These are phyloP conservation scores for Fusarium abutilonis DNA, from an alignment of 2,329 filamentous ascomycete genomes.

Conservation along the genomic window DNA sequence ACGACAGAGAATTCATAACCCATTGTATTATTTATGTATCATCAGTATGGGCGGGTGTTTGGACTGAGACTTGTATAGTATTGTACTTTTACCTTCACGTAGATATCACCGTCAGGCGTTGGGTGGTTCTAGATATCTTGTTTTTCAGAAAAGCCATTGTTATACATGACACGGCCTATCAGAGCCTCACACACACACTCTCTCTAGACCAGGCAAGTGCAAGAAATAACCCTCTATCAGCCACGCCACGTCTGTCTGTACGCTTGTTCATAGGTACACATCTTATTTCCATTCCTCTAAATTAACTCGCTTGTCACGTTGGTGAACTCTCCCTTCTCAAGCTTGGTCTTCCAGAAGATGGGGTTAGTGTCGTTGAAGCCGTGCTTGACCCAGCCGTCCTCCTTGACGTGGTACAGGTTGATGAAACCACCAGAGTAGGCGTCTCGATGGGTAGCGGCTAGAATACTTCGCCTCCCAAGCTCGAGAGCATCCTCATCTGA, in stretches of 20 bases:
- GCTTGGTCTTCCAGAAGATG: constrained; percentile 99
- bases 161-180: constrained; percentile 44
- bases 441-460: constrained; percentile 95
- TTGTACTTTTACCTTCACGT: constrained; percentile 19
- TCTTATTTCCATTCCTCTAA: constrained; percentile 45
- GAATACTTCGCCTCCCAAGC: constrained; percentile 88
- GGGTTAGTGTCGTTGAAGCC: constrained; percentile 98
- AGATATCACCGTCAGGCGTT: constrained; percentile 9
- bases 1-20: constrained; percentile 1
- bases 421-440: constrained; percentile 99
- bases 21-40: constrained; percentile 9
- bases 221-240: constrained; percentile 35
- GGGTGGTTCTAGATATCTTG: constrained; percentile 12
- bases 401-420: constrained; percentile 99
- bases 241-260: constrained; percentile 12
- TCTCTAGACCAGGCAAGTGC: constrained; percentile 18
- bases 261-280: constrained; percentile 6
- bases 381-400: constrained; percentile 98
- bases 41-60: background rate
- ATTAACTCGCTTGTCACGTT: constrained; percentile 86
- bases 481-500: constrained; percentile 88
- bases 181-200: constrained; percentile 17
- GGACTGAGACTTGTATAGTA: constrained; percentile 9
- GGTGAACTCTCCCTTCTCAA: constrained; percentile 97
- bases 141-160: constrained; percentile 44